Evolutionary conservation across 2,329 filamentous ascomycete species (phyloP), one percentile per base, ranked within the genome.

Genomic region (Colletotrichum neosansevieriae): DNA sequence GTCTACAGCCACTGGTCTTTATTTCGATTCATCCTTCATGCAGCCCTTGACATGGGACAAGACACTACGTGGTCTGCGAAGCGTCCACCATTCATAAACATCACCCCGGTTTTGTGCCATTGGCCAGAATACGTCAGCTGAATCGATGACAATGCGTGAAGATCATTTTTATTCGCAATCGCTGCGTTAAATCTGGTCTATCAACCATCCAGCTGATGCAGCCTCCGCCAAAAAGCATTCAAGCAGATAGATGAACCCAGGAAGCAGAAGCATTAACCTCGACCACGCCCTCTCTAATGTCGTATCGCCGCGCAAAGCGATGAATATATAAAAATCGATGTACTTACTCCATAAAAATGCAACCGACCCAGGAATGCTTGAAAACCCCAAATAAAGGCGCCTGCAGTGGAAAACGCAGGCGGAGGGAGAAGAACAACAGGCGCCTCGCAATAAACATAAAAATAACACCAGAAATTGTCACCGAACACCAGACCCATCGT

Each of bases 311-410:
- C 58, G 36, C 58, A 21, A 29, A 21, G 34, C 21, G 38, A 61
- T 42, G 17, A 21, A 32, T 53, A 24, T 6, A n/a, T 40, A 17
- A 59, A 59, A 44, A 50, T 24, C 29, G 21, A 17, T 29, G 36
- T 53, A 32, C 58, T 53, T 34, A 61, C 58, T 50, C 58, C 58
- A 29, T 53, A 34, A 44, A 57, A 61, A 61, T 60, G 58, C 58
- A 61, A 34, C 34, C 58, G n/a, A 24, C 58, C 47, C n/a, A 49
- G 10, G 36, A 53, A 61, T 53, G 58, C 58, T 53, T 45, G 21
- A 45, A 34, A 29, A 17, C n/a, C 49, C 36, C 36, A 17, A 42
- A 42, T 36, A 44, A 32, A 53, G 36, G 44, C 58, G 58, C 58
- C 58, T 29, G 6, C 29, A 9, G 29, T 29, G 29, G 29, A 29